These are phyloP conservation scores for Cyberlindnera petersonii DNA, from an alignment of 805 yeast species.

Conservation along the genomic window DNA sequence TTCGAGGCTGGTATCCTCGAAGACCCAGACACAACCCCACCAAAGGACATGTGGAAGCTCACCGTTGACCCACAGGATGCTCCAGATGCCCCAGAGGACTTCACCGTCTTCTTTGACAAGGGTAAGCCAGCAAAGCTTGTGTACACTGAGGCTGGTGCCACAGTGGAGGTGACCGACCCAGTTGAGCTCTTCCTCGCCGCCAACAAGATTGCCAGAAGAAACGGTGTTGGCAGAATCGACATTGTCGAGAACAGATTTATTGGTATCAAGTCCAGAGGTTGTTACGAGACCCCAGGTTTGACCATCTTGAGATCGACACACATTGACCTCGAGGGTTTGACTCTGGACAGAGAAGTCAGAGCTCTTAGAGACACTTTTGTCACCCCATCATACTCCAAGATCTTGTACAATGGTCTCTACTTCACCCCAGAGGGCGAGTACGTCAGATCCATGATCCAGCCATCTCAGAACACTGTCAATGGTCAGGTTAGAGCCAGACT, in stretches of 20 bases:
- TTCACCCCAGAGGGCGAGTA: slow-evolving; percentile 98
- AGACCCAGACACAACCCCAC: slow-evolving; percentile 98
- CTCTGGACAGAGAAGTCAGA: slow-evolving; percentile 96
- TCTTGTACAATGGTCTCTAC: slow-evolving; percentile 95
- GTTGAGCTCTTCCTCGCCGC: slow-evolving; percentile 91
- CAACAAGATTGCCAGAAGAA: slow-evolving; percentile 94
- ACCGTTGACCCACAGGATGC: slow-evolving; percentile 95
- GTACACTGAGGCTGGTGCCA: slow-evolving; percentile 54
- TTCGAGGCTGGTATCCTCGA: slow-evolving; percentile 99
- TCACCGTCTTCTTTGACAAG: slow-evolving; percentile 73
- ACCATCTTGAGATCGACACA: slow-evolving; percentile 92
- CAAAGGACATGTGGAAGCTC: slow-evolving; percentile 99
- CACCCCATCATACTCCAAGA: slow-evolving; percentile 84
- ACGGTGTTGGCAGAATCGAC: slow-evolving; percentile 99
- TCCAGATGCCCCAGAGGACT: slow-evolving; percentile 88
- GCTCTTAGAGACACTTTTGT: slow-evolving; percentile 95
- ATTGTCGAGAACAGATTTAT: slow-evolving; percentile 98
- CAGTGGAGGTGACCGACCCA: slow-evolving; percentile 69
- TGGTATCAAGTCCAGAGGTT: slow-evolving; percentile 98
- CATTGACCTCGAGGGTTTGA: slow-evolving; percentile 94
- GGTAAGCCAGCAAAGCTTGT: slow-evolving; percentile 85
- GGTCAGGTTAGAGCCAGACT: slow-evolving; percentile 93
- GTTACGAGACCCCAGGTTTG: slow-evolving; percentile 99
- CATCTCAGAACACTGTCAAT: slow-evolving; percentile 92
- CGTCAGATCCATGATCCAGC: slow-evolving; percentile 87